A percentile compares a stretch with the other conserved stretches of the same genome.
phyloP scores from a whole-genome alignment of 768 basidiomycete species.

The Podaxis sp. region DNA sequence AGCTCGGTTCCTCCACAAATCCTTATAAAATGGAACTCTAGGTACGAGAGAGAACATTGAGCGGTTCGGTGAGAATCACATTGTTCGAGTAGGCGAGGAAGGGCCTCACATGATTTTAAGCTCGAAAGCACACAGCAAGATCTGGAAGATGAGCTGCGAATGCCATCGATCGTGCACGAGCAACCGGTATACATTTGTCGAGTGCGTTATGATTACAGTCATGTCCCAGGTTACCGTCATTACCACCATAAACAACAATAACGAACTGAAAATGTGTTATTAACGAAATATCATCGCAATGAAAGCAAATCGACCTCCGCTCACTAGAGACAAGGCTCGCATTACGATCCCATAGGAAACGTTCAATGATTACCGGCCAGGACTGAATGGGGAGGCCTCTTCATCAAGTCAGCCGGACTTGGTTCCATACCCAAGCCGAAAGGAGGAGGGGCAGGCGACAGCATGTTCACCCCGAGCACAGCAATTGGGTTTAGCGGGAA shows the following conservation, averaged over 20 bases:
- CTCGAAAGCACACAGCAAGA: slow-evolving; percentile 31
- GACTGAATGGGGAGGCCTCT: too few relatives aligned
- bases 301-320: too few relatives aligned
- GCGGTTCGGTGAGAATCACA: slow-evolving; percentile 20
- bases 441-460: too few relatives aligned
- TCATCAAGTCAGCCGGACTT: too few relatives aligned
- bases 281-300: too few relatives aligned
- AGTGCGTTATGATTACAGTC: slow-evolving; percentile 26
- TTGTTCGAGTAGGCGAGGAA: neutral
- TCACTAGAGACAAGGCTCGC: too few relatives aligned
- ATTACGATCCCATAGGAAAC: too few relatives aligned
- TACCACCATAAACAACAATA: slow-evolving; percentile 15
- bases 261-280: too few relatives aligned
- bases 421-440: too few relatives aligned
- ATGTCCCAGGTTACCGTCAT: slow-evolving; percentile 25
- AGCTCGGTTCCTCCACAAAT: slow-evolving; percentile 30
- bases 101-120: slow-evolving; percentile 35
- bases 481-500: too few relatives aligned
- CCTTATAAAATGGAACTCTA: slow-evolving; percentile 29
- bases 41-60: slow-evolving; percentile 33
- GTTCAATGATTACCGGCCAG: too few relatives aligned
- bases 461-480: too few relatives aligned
- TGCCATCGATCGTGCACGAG: slow-evolving; percentile 30
- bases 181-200: slow-evolving; percentile 26
- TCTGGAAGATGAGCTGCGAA: slow-evolving; percentile 36